Conservation (phyloP, 2,329 filamentous ascomycete species). For the Aspergillus brasiliensis region DNA sequence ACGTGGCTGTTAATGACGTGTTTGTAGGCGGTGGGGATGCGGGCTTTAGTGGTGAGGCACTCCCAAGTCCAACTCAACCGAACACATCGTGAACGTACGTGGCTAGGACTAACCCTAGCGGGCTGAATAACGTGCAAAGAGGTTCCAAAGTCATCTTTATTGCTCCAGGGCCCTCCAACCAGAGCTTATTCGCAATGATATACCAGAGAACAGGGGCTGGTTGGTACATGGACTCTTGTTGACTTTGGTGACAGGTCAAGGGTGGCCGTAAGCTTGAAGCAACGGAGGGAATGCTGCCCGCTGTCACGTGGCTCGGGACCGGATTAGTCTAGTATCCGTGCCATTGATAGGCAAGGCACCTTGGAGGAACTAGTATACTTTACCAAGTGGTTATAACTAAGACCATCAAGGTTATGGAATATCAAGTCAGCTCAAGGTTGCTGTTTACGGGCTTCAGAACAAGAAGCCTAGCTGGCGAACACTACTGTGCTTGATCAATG, state of each 20-base stretch:
- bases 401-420: too few relatives aligned
- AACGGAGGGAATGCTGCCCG: background rate
- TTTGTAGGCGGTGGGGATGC: slow-evolving; percentile 14
- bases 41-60: slow-evolving; percentile 4
- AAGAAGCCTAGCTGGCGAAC: too few relatives aligned
- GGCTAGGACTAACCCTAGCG: background rate
- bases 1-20: slow-evolving; percentile 11
- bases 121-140: background rate
- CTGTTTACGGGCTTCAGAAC: too few relatives aligned
- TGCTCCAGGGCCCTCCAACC: background rate
- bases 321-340: background rate
- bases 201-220: background rate
- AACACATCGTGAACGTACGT: slow-evolving; percentile 1
- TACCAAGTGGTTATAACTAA: too few relatives aligned
- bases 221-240: slow-evolving; percentile 11
- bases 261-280: slow-evolving; percentile 10
- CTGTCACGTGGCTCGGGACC: background rate
- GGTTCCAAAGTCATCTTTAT: background rate
- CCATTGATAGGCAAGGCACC: background rate
- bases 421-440: too few relatives aligned
- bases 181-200: background rate
- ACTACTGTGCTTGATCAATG: too few relatives aligned
- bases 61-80: slow-evolving; percentile 7
- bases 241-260: slow-evolving; percentile 18
- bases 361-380: too few relatives aligned